Conservation (phyloP, 352 stramenopile species). For the Pythium utonaiense region DNA sequence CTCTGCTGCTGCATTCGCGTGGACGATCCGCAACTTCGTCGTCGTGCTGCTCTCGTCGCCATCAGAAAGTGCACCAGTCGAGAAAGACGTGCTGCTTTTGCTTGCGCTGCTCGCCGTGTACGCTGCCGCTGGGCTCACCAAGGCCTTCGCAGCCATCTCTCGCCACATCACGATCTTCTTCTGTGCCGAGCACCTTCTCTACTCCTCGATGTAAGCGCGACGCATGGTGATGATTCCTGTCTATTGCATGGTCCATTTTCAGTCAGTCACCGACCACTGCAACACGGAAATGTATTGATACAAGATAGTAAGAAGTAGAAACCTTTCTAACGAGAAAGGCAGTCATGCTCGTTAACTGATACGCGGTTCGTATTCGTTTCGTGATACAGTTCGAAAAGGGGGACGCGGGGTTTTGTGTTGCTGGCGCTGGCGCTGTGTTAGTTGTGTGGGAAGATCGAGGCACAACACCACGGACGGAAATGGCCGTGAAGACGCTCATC, state of each 20-base stretch:
- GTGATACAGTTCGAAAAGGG: constrained; percentile 11
- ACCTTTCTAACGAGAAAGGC: constrained; percentile 9
- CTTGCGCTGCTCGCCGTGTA: constrained; percentile 47
- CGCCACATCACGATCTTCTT: constrained; percentile 68
- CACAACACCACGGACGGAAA: constrained; percentile 11
- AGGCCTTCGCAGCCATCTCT: constrained; percentile 52
- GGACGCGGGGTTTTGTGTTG: not conserved
- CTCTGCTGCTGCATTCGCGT: constrained; percentile 40
- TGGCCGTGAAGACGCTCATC: constrained; percentile 38
- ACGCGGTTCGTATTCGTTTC: not conserved
- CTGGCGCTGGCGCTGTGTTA: constrained; percentile 9
- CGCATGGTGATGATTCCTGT: not conserved
- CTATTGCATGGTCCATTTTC: not conserved
- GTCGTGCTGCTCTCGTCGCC: constrained; percentile 15
- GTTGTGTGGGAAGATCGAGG: constrained; percentile 17
- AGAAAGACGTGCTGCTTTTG: constrained; percentile 44
- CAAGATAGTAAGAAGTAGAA: constrained; percentile 17
- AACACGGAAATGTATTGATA: constrained; percentile 24
- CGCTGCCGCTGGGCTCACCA: constrained; percentile 41
- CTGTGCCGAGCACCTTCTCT: constrained; percentile 63
- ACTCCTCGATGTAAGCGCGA: constrained; percentile 22
- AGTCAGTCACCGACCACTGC: not conserved
- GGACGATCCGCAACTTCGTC: constrained; percentile 40
- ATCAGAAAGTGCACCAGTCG: constrained; percentile 17
- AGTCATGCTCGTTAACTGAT: not conserved